Percentiles rank a stretch among this genome's conserved stretches.
Evolutionary conservation across 345 rosid genomes (phyloP).

Genomic region (Fremontodendron californicum): DNA sequence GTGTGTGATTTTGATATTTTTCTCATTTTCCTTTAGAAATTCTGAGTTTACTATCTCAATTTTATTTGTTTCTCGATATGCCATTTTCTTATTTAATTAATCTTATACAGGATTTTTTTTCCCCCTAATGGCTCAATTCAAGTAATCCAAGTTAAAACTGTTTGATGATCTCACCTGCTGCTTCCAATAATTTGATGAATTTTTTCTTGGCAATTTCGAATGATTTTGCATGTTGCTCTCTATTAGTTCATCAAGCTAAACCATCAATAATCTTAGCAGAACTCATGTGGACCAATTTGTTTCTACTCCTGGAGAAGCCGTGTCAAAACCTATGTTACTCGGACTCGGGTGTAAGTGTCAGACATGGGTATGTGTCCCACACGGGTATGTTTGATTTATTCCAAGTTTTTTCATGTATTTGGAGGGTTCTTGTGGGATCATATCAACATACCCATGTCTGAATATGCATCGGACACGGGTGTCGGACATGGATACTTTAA

Average conservation of each 20-base stretch:
- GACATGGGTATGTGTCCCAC: too few relatives aligned
- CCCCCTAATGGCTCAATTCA: background rate
- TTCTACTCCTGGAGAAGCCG: slow-evolving; percentile 66
- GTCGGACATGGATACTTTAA: too few relatives aligned
- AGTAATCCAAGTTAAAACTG: background rate
- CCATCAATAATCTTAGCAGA: slow-evolving; percentile 27
- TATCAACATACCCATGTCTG: too few relatives aligned
- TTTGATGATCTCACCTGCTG: background rate
- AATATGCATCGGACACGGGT: too few relatives aligned
- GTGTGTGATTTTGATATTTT: background rate
- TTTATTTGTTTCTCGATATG: background rate
- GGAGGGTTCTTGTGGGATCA: too few relatives aligned
- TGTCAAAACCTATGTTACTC: too few relatives aligned
- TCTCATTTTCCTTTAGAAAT: background rate
- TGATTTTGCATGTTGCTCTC: background rate
- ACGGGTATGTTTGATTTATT: too few relatives aligned
- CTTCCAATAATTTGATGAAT: background rate
- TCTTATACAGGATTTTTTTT: background rate
- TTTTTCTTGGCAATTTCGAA: background rate
- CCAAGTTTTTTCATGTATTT: too few relatives aligned
- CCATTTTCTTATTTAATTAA: background rate
- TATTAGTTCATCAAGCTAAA: background rate
- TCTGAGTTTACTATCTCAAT: background rate
- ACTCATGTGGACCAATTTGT: slow-evolving; percentile 38
- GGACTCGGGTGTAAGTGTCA: too few relatives aligned